Evolutionary conservation across 2,329 filamentous ascomycete genomes (phyloP).

Genomic region (Anisogramma anomala): DNA sequence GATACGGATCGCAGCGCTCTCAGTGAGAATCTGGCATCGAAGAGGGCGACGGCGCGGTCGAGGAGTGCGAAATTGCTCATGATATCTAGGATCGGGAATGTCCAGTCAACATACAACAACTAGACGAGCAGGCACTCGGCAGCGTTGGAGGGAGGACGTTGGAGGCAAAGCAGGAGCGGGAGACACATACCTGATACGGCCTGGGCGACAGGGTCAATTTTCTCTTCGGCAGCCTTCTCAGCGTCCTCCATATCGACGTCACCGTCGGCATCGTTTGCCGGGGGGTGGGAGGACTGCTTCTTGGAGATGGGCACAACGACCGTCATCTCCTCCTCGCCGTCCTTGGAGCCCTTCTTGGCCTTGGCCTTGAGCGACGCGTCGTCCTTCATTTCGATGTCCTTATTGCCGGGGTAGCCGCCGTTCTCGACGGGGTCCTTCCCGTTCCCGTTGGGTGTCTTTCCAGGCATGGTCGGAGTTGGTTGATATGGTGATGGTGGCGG

Average conservation of each 20-base stretch:
- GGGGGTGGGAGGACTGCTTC: slow-evolving; percentile 45
- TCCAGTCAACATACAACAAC: slow-evolving; percentile 3
- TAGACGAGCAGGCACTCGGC: no score
- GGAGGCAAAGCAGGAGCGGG: no score
- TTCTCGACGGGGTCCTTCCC: slow-evolving; percentile 60
- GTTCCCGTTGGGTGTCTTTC: slow-evolving; percentile 62
- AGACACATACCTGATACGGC: slow-evolving; percentile 44
- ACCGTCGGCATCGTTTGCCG: slow-evolving; percentile 50
- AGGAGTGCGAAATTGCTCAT: slow-evolving; percentile 86
- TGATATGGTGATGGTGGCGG: neutral
- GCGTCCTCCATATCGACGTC: slow-evolving; percentile 61
- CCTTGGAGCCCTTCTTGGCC: slow-evolving; percentile 51
- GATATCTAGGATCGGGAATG: slow-evolving; percentile 54
- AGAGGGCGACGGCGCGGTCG: slow-evolving; percentile 82
- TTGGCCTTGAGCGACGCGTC: slow-evolving; percentile 45
- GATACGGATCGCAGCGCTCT: slow-evolving; percentile 91
- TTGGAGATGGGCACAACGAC: slow-evolving; percentile 68
- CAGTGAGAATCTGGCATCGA: slow-evolving; percentile 90
- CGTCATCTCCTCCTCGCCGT: slow-evolving; percentile 70
- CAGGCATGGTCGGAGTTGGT: slow-evolving; percentile 50
- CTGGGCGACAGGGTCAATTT: slow-evolving; percentile 50
- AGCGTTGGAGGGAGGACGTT: no score
- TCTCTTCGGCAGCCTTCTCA: slow-evolving; percentile 40
- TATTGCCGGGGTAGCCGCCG: slow-evolving; percentile 48
- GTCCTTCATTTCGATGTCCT: slow-evolving; percentile 61